Percentiles rank a stretch among this genome's conserved stretches.
Conservation (phyloP, 495 filamentous ascomycete species). For the Daldinia caldariorum region DNA sequence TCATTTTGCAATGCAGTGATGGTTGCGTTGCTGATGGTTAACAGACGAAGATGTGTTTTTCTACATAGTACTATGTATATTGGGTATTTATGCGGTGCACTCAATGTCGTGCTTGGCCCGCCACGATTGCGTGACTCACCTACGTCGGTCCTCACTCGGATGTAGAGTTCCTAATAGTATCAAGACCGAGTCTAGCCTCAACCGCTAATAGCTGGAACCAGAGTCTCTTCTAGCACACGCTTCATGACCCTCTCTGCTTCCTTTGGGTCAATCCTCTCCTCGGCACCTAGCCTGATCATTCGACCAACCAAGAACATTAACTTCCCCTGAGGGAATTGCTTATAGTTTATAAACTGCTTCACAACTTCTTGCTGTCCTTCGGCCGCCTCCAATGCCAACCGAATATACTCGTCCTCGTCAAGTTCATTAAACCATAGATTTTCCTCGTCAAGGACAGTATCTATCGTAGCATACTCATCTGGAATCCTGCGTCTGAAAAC, state of each 20-base stretch:
- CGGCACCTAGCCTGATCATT: conserved; percentile 82
- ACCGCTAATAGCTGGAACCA: conserved; percentile 26
- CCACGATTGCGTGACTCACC: conserved; percentile 40
- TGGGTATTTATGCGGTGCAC: background rate
- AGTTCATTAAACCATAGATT: conserved; percentile 73
- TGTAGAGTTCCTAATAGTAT: conserved; percentile 11
- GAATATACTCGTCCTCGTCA: conserved; percentile 65
- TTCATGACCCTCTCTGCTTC: conserved; percentile 74
- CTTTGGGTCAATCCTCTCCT: conserved; percentile 79
- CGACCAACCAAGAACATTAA: conserved; percentile 88
- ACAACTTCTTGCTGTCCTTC: conserved; percentile 68
- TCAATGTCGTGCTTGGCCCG: conserved; percentile 34
- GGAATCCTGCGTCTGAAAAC: conserved; percentile 58
- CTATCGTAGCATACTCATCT: conserved; percentile 61
- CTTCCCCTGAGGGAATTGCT: conserved; percentile 71
- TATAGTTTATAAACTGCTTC: conserved; percentile 72
- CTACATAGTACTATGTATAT: background rate
- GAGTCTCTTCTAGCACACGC: conserved; percentile 58
- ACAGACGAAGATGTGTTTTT: background rate
- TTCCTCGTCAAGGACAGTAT: conserved; percentile 70
- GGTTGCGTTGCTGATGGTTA: background rate
- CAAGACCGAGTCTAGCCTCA: conserved; percentile 10
- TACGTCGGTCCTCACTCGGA: conserved; percentile 9
- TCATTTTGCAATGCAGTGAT: conserved; percentile 9
- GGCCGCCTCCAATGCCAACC: conserved; percentile 62